Base-by-base conservation (phyloP, 208 protist species). In the Acanthamoeba sp. region DNA sequence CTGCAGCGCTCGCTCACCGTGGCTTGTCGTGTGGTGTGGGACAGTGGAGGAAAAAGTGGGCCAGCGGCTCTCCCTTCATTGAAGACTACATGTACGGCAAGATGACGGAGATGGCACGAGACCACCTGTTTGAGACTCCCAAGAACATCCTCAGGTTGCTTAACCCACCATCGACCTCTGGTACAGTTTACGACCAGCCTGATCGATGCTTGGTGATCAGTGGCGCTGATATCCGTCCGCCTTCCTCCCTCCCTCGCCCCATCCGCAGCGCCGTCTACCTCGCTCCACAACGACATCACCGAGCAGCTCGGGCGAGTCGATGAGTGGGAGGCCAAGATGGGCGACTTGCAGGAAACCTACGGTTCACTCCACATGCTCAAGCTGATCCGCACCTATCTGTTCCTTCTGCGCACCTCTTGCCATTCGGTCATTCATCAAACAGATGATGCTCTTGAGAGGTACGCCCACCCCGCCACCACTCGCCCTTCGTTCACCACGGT, bases 1-100 rank as follows among this genome's bases (percentile, higher is more conserved):
- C n/a, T n/a, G n/a, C n/a, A n/a, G n/a, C n/a, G n/a, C 1, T 22
- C 24, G 14, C 18, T 45, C 27, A 42, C 69, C 48, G 48, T 20
- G 48, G 14, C 14, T 7, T 50, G 45, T 50, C 16, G 45, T n/a
- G 42, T 48, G 3, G 42, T 18, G 48, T 52, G 48, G 48, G 0
- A 45, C 20, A 84, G 73, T 84, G 73, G 73, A 1, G 73, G 38
- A 84, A 84, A 34, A 1, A 50, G 5, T 84, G 73, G 73, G 40
- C 36, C 34, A 29, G 1, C 0, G 42, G 32, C 14, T 1, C 9
- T 50, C 73, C 73, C 12, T 84, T 36, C 38, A 84, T 84, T 22
- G 73, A 84, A 22, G 24, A 84, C 42, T 84, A 84, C 42, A 45
- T 20, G 38, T 52, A 55, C 24, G 73, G 73, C 7, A 84, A 84